Percentiles rank a stretch among this genome's conserved stretches.
These are phyloP conservation scores for Bremia lactucae DNA, from an alignment of 352 stramenopile genomes.

Conservation along the genomic window DNA sequence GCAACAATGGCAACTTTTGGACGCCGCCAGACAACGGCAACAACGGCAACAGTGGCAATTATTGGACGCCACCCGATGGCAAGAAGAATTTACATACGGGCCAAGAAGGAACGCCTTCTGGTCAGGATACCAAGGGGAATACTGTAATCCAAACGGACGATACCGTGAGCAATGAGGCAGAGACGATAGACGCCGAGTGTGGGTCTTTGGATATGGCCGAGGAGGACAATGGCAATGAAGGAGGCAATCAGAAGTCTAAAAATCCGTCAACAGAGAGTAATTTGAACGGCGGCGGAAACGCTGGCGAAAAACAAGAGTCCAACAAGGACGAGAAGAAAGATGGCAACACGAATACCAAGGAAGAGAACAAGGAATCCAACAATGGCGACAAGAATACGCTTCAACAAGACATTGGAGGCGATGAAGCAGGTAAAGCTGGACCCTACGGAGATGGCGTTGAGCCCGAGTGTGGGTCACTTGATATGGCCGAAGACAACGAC, in stretches of 20 bases:
- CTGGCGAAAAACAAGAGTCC: not conserved
- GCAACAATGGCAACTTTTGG: too few species aligned
- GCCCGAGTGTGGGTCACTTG: too few species aligned
- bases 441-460: too few species aligned
- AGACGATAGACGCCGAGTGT: slow-evolving; percentile 16
- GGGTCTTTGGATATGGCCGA: slow-evolving; percentile 23
- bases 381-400: slow-evolving; percentile 4
- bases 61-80: too few species aligned
- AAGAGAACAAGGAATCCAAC: not conserved
- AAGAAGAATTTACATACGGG: too few species aligned
- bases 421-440: not conserved
- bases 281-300: not conserved
- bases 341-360: not conserved
- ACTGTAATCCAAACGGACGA: not conserved
- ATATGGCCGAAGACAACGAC: too few species aligned
- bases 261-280: not conserved
- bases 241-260: not conserved
- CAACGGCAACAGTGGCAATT: too few species aligned
- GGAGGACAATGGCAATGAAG: not conserved
- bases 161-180: not conserved
- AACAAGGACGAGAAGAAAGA: not conserved
- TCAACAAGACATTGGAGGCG: not conserved
- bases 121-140: too few species aligned
- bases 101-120: too few species aligned
- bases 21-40: too few species aligned